Conservation (phyloP, 306 rosid species). For the Ammopiptanthus mongolicus region DNA sequence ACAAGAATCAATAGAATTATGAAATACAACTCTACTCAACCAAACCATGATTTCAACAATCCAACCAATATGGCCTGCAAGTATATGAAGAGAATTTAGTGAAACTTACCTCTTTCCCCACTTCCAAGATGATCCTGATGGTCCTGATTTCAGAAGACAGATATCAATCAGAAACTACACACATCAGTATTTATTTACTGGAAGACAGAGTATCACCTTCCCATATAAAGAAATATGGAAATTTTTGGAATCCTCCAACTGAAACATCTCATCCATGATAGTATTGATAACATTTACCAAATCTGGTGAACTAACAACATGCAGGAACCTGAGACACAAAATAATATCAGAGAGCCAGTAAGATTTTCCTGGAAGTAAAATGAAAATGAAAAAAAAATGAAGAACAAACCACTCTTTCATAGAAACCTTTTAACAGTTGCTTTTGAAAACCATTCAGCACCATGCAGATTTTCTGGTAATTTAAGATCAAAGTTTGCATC, state of each 20-base stretch:
- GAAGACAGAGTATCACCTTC: constrained; percentile 54
- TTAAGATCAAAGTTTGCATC: constrained; percentile 54
- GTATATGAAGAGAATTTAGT: neutral
- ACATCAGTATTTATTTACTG: constrained; percentile 10
- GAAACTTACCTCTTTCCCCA: constrained; percentile 38
- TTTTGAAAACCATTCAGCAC: constrained; percentile 81
- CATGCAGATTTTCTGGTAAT: constrained; percentile 47
- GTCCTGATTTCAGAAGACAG: constrained; percentile 36
- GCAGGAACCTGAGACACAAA: constrained; percentile 61
- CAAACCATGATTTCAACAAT: neutral
- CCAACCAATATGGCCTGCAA: neutral
- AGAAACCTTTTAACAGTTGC: constrained; percentile 69
- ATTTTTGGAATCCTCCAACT: constrained; percentile 74
- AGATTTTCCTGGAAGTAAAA: neutral
- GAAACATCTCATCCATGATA: constrained; percentile 75
- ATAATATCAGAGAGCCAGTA: constrained; percentile 14
- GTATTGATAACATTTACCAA: constrained; percentile 31
- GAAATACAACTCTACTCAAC: neutral
- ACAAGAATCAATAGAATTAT: neutral
- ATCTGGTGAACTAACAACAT: constrained; percentile 58
- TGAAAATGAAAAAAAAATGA: neutral
- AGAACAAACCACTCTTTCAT: constrained; percentile 15
- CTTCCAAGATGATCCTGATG: constrained; percentile 21
- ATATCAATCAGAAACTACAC: constrained; percentile 20
- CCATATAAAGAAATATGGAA: constrained; percentile 82